Percentiles rank a stretch among this genome's conserved stretches.
Conservation (phyloP, 768 basidiomycete genomes). For the Glaciozyma martinii region DNA sequence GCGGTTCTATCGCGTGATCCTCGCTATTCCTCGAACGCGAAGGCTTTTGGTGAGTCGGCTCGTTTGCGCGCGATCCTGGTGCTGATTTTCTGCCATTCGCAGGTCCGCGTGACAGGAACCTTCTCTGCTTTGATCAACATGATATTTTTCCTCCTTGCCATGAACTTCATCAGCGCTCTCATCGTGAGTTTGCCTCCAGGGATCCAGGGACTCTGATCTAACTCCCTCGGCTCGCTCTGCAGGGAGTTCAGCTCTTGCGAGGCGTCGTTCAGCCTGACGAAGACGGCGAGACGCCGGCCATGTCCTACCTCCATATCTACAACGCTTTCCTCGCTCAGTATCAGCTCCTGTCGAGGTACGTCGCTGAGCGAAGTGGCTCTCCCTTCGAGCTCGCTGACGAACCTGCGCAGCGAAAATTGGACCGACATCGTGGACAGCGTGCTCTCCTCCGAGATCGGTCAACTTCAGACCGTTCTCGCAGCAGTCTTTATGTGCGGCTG, state of each 20-base stretch:
- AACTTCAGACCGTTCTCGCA: constrained; percentile 61
- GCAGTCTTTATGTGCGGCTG: constrained; percentile 67
- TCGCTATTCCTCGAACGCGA: constrained; percentile 82
- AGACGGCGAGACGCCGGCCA: constrained; percentile 40
- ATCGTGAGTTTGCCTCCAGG: constrained; percentile 42
- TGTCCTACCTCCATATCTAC: constrained; percentile 75
- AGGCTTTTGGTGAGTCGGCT: constrained; percentile 59
- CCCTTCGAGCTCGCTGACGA: constrained; percentile 24
- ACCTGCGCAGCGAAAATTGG: constrained; percentile 94
- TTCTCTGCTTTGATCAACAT: constrained; percentile 85
- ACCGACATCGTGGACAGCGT: constrained; percentile 38
- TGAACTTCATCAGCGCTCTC: constrained; percentile 77
- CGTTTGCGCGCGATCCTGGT: background rate
- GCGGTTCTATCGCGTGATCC: constrained; percentile 83
- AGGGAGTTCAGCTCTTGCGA: constrained; percentile 67
- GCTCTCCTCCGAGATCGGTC: constrained; percentile 23
- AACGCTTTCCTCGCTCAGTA: constrained; percentile 80
- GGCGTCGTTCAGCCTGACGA: constrained; percentile 55
- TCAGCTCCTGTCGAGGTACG: constrained; percentile 37
- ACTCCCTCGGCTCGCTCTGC: background rate
- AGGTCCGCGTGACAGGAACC: constrained; percentile 86
- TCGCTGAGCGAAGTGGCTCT: too few species aligned
- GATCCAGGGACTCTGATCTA: background rate
- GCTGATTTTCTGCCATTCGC: constrained; percentile 5
- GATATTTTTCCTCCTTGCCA: constrained; percentile 75